Base-by-base conservation (phyloP, 257 asterid genomes). In the Solanum tacnaense region DNA sequence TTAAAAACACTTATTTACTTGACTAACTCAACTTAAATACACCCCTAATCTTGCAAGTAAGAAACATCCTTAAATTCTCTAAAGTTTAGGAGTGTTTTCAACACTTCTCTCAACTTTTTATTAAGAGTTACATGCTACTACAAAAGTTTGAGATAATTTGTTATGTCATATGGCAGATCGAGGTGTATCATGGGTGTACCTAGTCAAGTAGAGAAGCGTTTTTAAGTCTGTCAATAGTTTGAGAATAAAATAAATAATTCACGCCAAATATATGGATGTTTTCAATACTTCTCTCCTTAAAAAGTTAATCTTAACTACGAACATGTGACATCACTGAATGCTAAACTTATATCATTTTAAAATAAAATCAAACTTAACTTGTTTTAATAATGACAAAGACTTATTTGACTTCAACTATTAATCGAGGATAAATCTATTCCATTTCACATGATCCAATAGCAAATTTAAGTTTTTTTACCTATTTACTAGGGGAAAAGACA, bases 191-290 rank as follows among this genome's bases (percentile, higher is more conserved):
- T 0, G 6, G n/a, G 2, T 49, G n/a, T 18, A 56, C 0, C 9
- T 56, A 56, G 4, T 6, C 1, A 52, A 52, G 9, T 52, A 52
- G 62, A 52, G 0, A 9, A 1, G 23, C 1, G 0, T 52, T 52
- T 15, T 49, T 18, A 18, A 6, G 21, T 0, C 2, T 18, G 1
- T 2, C n/a, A 56, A 18, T 56, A 56, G 4, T 18, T 56, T 56
- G 1, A 0, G 9, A 18, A 56, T 56, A 0, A 56, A 56, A 56
- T 1, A 18, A 18, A 56, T 56, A 56, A 6, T 56, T 1, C 4
- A 56, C 9, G 0, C 0, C 0, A 56, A 2, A 56, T 18, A 0
- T 0, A 56, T 18, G 2, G 4, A 0, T 1, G 0, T 18, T 56
- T 18, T 18, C 1, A 18, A 3, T 6, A 1, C 9, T 56, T 56